Percentiles rank a stretch among this genome's conserved stretches.
Conservation (phyloP, 148 eudicot species). For the Vaccinium macrocarpon region DNA sequence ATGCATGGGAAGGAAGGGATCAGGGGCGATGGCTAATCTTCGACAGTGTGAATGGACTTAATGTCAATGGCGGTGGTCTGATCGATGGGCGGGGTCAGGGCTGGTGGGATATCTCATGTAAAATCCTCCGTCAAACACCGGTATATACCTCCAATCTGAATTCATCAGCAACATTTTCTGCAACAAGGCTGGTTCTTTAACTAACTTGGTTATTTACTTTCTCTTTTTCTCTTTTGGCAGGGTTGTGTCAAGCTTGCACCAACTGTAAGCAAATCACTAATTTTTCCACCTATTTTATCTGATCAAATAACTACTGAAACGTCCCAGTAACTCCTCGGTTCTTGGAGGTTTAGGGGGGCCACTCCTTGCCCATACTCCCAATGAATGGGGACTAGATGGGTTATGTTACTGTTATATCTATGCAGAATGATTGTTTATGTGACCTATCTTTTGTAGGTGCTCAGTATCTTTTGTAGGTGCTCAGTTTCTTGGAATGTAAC, state of each 20-base stretch:
- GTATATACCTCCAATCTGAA: neutral
- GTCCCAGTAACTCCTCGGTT: too few relatives aligned
- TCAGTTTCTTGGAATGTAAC: constrained; percentile 17
- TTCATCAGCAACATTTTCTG: neutral
- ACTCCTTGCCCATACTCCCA: too few relatives aligned
- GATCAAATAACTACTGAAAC: too few relatives aligned
- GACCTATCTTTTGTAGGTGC: constrained; percentile 13
- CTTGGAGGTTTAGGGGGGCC: too few relatives aligned
- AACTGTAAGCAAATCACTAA: constrained; percentile 15
- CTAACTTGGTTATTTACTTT: neutral
- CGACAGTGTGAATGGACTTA: constrained; percentile 17
- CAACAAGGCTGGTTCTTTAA: neutral
- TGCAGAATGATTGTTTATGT: neutral
- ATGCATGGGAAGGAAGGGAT: constrained; percentile 22
- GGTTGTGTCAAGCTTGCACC: constrained; percentile 29
- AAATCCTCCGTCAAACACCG: constrained; percentile 1
- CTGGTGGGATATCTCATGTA: constrained; percentile 25
- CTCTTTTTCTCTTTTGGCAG: constrained; percentile 9
- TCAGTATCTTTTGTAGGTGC: constrained; percentile 17
- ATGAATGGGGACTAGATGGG: too few relatives aligned
- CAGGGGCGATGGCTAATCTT: constrained; percentile 20
- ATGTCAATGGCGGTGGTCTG: constrained; percentile 4
- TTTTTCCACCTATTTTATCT: neutral
- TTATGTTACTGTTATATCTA: too few relatives aligned
- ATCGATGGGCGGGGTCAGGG: constrained; percentile 21